A percentile compares a stretch with the other conserved stretches of the same genome.
Conservation (phyloP, 1,284 basidiomycete species). For the Cutaneotrichosporon sp. region DNA sequence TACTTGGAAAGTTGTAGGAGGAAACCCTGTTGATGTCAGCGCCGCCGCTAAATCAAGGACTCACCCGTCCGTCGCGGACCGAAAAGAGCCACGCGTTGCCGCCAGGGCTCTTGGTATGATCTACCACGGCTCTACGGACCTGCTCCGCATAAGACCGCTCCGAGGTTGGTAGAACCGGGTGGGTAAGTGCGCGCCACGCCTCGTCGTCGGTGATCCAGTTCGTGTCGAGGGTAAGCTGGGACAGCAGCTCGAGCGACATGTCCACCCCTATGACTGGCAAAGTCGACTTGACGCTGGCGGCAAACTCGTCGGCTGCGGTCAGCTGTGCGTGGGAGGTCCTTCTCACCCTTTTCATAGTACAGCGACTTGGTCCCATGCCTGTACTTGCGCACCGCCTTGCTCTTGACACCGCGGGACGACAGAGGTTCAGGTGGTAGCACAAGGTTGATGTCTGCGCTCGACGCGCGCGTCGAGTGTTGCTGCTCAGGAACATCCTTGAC, state of each 20-base stretch:
- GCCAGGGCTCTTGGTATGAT: constrained; percentile 5
- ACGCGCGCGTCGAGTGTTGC: constrained; percentile 7
- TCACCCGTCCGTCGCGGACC: constrained; percentile 39
- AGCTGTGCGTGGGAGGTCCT: background rate
- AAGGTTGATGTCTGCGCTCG: constrained; percentile 39
- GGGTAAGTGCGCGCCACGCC: constrained; percentile 28
- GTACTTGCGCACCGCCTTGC: constrained; percentile 35
- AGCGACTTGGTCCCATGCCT: constrained; percentile 44
- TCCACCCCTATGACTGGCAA: constrained; percentile 44
- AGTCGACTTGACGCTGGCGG: constrained; percentile 26
- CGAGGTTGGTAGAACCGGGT: constrained; percentile 15
- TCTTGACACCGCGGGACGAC: constrained; percentile 27
- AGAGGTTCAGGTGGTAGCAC: constrained; percentile 43
- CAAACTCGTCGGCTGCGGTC: constrained; percentile 34
- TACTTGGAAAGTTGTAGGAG: constrained; percentile 12
- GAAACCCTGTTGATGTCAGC: constrained; percentile 5
- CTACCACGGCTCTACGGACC: constrained; percentile 28
- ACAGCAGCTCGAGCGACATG: constrained; percentile 29
- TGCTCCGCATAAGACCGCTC: constrained; percentile 35
- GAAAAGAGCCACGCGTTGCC: constrained; percentile 57
- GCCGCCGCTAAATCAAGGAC: background rate
- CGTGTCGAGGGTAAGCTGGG: constrained; percentile 33
- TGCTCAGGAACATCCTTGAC: constrained; percentile 1
- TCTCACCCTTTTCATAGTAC: constrained; percentile 43
- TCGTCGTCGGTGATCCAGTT: constrained; percentile 44